A percentile compares a stretch with the other conserved stretches of the same genome.
Conservation (phyloP, 257 asterid genomes). For the Anisodus acutangulus region DNA sequence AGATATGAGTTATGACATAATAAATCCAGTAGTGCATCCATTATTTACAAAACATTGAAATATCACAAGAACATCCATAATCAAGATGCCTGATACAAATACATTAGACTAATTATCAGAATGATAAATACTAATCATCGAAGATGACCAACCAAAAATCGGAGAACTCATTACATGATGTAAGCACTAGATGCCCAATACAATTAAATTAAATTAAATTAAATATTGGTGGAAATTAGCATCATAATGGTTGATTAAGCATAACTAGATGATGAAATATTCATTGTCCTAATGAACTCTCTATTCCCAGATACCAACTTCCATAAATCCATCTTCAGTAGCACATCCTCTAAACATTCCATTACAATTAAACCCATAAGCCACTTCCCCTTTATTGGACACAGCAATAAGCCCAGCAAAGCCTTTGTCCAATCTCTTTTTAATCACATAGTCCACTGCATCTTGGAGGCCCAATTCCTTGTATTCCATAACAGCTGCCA, state of each 20-base stretch:
- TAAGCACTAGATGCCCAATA: background rate
- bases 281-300: background rate
- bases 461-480: conserved; percentile 75
- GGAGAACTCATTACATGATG: background rate
- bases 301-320: conserved; percentile 87
- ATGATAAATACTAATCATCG: background rate
- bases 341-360: conserved; percentile 96
- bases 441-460: conserved; percentile 81
- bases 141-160: background rate
- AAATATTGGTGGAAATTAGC: background rate
- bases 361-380: conserved; percentile 72
- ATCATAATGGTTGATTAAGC: background rate
- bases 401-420: conserved; percentile 93
- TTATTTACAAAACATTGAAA: no score
- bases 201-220: background rate
- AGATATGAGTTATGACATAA: no score
- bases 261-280: background rate
- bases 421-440: conserved; percentile 69
- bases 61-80: no score
- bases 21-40: background rate
- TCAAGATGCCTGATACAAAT: background rate
- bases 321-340: conserved; percentile 85
- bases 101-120: background rate
- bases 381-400: conserved; percentile 80
- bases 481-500: conserved; percentile 95